Base-by-base conservation (phyloP, 2,329 filamentous ascomycete species). In the Venturia nashicola region DNA sequence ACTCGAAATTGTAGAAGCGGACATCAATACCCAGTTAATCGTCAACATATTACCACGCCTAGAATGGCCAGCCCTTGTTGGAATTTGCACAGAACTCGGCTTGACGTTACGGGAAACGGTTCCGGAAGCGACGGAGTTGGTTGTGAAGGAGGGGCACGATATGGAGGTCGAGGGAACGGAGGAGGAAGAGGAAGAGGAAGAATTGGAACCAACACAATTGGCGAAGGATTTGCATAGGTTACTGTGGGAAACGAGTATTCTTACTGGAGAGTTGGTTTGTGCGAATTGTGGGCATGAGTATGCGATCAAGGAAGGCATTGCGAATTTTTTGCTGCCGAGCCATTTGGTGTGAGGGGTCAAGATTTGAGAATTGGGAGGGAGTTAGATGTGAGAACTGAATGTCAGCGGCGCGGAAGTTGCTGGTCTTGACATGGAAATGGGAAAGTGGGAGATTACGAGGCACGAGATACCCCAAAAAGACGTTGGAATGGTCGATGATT, bases 241-340 rank as follows among this genome's bases (percentile, higher is more conserved):
- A 63, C 79, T 97, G 44, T 80, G 97, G 69, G 90, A 97, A 81
- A 99, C 94, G 65, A 88, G 91, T 71, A 89, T 99, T 65, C 83
- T 85, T 44, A 89, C 93, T 76, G 94, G 94, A 3, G 93, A 90
- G 76, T 81, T 99, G 68, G 89, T 92, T 5, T 99, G 94, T 74
- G 91, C 85, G 59, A 89, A 89, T 75, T 99, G 94, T 73, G 90
- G 89, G 59, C 93, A 97, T 73, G 90, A 96, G 79, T 99, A 97
- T 76, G 86, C 86, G 65, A 87, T 99, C 67, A 92, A 94, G 73
- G 93, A 99, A 77, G 94, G 94, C 5, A 96, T 97, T 74, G 91
- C 91, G 65, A 97, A 97, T 76, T 99, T 99, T 72, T 77, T 99
- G 72, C 77, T 99, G 69, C 94, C 94, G 14, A 94, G 89, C 71